Conservation (phyloP, 2,329 filamentous ascomycete species). For the Myriosclerotinia duriaeana region DNA sequence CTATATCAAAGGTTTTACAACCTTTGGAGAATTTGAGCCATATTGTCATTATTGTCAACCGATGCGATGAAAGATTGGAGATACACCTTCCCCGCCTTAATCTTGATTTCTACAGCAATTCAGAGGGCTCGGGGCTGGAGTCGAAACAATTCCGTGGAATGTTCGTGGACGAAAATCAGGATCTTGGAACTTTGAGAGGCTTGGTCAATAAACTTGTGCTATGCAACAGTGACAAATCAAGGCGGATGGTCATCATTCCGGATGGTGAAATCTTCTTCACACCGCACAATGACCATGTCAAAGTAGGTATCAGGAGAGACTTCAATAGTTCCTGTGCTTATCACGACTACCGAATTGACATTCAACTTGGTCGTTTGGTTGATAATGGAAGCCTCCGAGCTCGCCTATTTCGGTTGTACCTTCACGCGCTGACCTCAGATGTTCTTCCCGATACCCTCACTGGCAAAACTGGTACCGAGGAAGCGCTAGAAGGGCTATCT, state of each 20-base stretch:
- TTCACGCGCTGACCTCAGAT: conserved; percentile 57
- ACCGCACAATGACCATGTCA: conserved; percentile 38
- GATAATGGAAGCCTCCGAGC: conserved; percentile 53
- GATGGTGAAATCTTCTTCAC: conserved; percentile 25
- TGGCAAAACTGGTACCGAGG: conserved; percentile 20
- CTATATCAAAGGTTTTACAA: conserved; percentile 41
- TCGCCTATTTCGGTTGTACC: conserved; percentile 51
- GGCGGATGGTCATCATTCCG: conserved; percentile 34
- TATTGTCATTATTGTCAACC: conserved; percentile 43
- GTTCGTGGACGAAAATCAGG: conserved; percentile 49
- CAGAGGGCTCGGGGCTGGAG: conserved; percentile 37
- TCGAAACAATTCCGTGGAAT: conserved; percentile 54
- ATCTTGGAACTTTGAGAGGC: conserved; percentile 50
- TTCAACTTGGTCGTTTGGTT: conserved; percentile 49
- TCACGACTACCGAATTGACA: conserved; percentile 52
- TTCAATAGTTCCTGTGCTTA: too few species aligned
- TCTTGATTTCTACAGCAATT: conserved; percentile 48
- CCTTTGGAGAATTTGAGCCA: conserved; percentile 42
- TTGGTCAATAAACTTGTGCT: conserved; percentile 51
- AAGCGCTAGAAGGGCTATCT: conserved; percentile 48
- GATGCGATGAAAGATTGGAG: conserved; percentile 34
- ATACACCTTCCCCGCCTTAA: conserved; percentile 50
- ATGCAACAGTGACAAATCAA: conserved; percentile 44
- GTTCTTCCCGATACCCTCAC: conserved; percentile 42
- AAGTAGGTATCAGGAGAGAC: too few species aligned